phyloP scores from a whole-genome alignment of 1,284 basidiomycete species.

The Mycena citricolor region DNA sequence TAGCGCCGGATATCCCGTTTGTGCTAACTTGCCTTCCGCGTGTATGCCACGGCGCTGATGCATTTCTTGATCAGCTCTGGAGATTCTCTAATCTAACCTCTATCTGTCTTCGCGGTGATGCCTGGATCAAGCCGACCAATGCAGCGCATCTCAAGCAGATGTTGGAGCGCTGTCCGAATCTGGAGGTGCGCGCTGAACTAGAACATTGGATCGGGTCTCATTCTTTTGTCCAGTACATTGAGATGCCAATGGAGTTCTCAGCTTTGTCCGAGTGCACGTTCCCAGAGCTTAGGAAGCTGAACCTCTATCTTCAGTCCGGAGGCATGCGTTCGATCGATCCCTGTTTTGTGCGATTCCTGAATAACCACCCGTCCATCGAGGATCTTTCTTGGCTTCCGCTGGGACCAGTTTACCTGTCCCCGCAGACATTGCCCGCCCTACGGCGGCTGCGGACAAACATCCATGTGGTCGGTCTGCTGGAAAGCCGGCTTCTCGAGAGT shows the following conservation, averaged over 20 bases:
- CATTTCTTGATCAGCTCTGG: slow-evolving; percentile 35
- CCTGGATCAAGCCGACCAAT: slow-evolving; percentile 38
- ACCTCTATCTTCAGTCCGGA: slow-evolving; percentile 39
- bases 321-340: slow-evolving; percentile 32
- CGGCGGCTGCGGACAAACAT: slow-evolving; percentile 35
- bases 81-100: slow-evolving; percentile 38
- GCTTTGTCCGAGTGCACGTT: slow-evolving; percentile 36
- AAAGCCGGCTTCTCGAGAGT: slow-evolving; percentile 32
- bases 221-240: slow-evolving; percentile 32
- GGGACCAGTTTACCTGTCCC: slow-evolving; percentile 23
- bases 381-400: slow-evolving; percentile 44
- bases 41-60: slow-evolving; percentile 5
- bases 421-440: slow-evolving; percentile 37
- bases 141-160: slow-evolving; percentile 34
- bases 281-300: slow-evolving; percentile 38
- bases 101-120: slow-evolving; percentile 37
- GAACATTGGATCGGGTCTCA: too few species aligned
- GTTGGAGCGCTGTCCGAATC: slow-evolving; percentile 34
- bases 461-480: slow-evolving; percentile 33
- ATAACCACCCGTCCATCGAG: slow-evolving; percentile 42
- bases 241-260: slow-evolving; percentile 43
- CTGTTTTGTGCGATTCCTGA: slow-evolving; percentile 38
- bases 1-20: slow-evolving; percentile 38
- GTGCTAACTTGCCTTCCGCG: slow-evolving; percentile 17
- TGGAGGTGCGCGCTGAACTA: slow-evolving; percentile 35